These are phyloP conservation scores for Cryphonectria japonica DNA, from an alignment of 2,329 filamentous ascomycete genomes.

Conservation along the genomic window DNA sequence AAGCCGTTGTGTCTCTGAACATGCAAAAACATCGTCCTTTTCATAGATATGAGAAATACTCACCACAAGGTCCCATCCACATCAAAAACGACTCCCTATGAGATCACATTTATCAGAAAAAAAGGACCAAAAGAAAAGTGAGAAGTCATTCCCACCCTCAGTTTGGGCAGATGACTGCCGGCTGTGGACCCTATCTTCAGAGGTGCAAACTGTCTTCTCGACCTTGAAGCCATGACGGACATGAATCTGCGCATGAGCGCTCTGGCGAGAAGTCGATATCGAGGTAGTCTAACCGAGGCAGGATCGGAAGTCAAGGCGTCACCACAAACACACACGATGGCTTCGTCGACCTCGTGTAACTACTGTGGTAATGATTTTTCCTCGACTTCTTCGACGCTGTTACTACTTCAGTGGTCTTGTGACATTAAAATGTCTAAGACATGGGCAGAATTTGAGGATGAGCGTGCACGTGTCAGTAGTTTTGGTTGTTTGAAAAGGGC, in stretches of 20 bases:
- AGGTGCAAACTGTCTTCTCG: slow-evolving; percentile 59
- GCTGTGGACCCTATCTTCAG: slow-evolving; percentile 45
- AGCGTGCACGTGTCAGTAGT: not conserved
- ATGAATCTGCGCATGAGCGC: slow-evolving; percentile 40
- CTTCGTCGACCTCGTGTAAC: not conserved
- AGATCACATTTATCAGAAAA: slow-evolving; percentile 14
- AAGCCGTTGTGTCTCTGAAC: not conserved
- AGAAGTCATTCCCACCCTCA: slow-evolving; percentile 37
- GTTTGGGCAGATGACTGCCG: slow-evolving; percentile 44
- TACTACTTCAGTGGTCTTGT: not conserved
- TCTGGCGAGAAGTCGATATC: not conserved
- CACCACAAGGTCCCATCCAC: slow-evolving; percentile 94
- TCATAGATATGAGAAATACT: slow-evolving; percentile 39
- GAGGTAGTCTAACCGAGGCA: too few species aligned
- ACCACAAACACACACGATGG: not conserved
- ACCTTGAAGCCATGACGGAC: slow-evolving; percentile 47
- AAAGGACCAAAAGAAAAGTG: not conserved
- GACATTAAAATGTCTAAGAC: not conserved
- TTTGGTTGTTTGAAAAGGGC: not conserved
- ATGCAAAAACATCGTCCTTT: not conserved
- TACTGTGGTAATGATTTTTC: not conserved
- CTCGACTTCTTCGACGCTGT: not conserved
- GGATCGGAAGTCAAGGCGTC: not conserved
- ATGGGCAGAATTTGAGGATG: not conserved
- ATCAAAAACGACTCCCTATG: slow-evolving; percentile 76